Percentiles rank a stretch among this genome's conserved stretches.
Evolutionary conservation across 768 basidiomycete species (phyloP).

Genomic region (Lentinula aciculospora): DNA sequence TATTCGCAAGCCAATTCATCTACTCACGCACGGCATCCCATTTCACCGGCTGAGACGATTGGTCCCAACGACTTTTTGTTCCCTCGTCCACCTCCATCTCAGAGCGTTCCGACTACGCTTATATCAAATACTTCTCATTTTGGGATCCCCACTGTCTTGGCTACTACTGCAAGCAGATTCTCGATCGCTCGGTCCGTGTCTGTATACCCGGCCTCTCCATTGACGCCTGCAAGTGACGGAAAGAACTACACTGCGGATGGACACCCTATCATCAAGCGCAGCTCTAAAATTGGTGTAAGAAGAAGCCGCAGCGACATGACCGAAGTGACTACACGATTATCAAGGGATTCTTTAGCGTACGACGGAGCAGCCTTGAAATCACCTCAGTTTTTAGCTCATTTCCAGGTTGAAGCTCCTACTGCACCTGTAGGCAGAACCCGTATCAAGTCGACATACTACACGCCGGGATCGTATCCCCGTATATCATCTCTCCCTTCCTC

Average conservation of each 20-base stretch:
- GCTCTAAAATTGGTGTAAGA: conserved; percentile 23
- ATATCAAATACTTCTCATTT: background rate
- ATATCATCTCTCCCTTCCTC: conserved; percentile 39
- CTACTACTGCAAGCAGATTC: conserved; percentile 24
- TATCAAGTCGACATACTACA: conserved; percentile 66
- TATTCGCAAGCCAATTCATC: background rate
- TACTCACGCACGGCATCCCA: conserved; percentile 6
- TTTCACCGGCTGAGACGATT: background rate
- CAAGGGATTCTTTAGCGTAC: conserved; percentile 40
- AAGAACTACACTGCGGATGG: conserved; percentile 36
- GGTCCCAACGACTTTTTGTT: background rate
- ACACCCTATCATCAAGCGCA: conserved; percentile 29
- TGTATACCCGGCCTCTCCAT: conserved; percentile 36
- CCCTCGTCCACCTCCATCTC: conserved; percentile 4
- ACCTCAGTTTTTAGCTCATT: conserved; percentile 25
- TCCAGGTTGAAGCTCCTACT: conserved; percentile 21
- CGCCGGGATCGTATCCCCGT: conserved; percentile 48
- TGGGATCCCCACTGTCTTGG: background rate
- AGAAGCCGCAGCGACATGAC: conserved; percentile 19
- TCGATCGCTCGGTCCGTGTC: conserved; percentile 40
- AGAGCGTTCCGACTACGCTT: conserved; percentile 3
- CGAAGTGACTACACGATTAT: conserved; percentile 15
- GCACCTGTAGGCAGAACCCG: conserved; percentile 49
- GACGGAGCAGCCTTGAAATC: conserved; percentile 47
- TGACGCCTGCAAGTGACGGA: conserved; percentile 20